phyloP scores from a whole-genome alignment of 768 basidiomycete species.

The Termitomyces sp. region DNA sequence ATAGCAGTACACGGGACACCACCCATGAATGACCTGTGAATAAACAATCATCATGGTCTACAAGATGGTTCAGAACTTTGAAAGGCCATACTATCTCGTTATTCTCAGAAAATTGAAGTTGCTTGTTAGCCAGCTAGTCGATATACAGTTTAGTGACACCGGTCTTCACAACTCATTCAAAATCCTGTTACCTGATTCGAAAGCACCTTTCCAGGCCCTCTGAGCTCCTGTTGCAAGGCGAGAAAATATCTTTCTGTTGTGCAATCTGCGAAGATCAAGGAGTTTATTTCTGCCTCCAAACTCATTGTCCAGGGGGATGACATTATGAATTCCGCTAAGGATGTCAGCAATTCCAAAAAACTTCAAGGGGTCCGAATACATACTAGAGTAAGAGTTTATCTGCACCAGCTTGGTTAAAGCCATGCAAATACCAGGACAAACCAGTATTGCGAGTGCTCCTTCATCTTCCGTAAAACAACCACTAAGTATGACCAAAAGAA shows the following conservation, averaged over 20 bases:
- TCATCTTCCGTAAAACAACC: conserved; percentile 39
- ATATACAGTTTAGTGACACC: not conserved
- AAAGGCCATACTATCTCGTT: not conserved
- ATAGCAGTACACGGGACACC: conserved; percentile 9
- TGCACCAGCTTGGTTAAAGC: conserved; percentile 38
- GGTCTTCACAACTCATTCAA: not conserved
- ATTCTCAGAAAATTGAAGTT: not conserved
- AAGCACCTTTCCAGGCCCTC: conserved; percentile 17
- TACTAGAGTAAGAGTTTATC: conserved; percentile 20
- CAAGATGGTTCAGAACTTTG: not conserved
- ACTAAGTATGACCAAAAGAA: conserved; percentile 42
- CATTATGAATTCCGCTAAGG: conserved; percentile 20
- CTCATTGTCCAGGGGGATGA: conserved; percentile 48
- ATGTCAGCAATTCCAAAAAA: not conserved
- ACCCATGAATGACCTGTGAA: conserved; percentile 2
- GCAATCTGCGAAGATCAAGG: conserved; percentile 16
- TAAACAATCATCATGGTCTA: not conserved
- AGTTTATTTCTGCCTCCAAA: conserved; percentile 33
- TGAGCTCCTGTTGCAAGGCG: conserved; percentile 27
- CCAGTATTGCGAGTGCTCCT: conserved; percentile 44
- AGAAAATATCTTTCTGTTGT: conserved; percentile 17
- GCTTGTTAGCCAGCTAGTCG: not conserved
- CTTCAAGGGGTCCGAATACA: conserved; percentile 2
- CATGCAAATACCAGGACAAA: conserved; percentile 43
- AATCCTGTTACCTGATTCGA: conserved; percentile 20